These are phyloP conservation scores for Teratosphaeria nubilosa DNA, from an alignment of 2,329 filamentous ascomycete genomes.

Conservation along the genomic window DNA sequence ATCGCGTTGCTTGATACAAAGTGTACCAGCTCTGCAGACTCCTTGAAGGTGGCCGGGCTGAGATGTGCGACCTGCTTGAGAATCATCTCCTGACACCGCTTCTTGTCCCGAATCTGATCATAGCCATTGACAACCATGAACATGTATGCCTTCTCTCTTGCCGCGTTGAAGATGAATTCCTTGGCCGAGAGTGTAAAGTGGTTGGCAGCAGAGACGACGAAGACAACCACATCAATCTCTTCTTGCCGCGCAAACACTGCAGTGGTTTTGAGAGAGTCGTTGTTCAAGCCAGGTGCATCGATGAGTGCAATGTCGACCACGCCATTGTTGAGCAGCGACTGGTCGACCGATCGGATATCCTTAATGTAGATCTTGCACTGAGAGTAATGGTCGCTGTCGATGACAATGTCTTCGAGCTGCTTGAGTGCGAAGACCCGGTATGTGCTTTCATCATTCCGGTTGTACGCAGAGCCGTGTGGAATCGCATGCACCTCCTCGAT, in stretches of 20 bases:
- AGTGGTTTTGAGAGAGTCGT: conserved; percentile 92
- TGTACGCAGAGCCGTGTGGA: conserved; percentile 68
- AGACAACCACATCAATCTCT: conserved; percentile 97
- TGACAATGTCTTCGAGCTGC: conserved; percentile 79
- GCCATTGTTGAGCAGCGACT: conserved; percentile 91
- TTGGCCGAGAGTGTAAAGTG: conserved; percentile 97
- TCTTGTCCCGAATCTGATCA: conserved; percentile 85
- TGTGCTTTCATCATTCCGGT: conserved; percentile 84
- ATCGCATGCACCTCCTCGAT: conserved; percentile 94
- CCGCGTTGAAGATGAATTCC: conserved; percentile 93
- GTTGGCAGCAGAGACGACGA: conserved; percentile 94
- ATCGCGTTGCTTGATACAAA: conserved; percentile 97
- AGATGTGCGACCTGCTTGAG: conserved; percentile 77
- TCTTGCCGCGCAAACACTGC: conserved; percentile 95
- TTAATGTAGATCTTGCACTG: conserved; percentile 97
- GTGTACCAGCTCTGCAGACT: conserved; percentile 84
- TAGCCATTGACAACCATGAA: conserved; percentile 99
- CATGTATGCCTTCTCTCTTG: conserved; percentile 94
- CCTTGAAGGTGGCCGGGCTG: conserved; percentile 89
- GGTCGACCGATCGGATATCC: conserved; percentile 78
- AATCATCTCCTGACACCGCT: conserved; percentile 84
- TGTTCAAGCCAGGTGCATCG: conserved; percentile 90
- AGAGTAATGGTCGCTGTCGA: conserved; percentile 77
- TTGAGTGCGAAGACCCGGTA: conserved; percentile 75
- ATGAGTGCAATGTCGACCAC: conserved; percentile 97